These are phyloP conservation scores for Verticillium longisporum DNA, from an alignment of 2,329 filamentous ascomycete species.

Conservation along the genomic window DNA sequence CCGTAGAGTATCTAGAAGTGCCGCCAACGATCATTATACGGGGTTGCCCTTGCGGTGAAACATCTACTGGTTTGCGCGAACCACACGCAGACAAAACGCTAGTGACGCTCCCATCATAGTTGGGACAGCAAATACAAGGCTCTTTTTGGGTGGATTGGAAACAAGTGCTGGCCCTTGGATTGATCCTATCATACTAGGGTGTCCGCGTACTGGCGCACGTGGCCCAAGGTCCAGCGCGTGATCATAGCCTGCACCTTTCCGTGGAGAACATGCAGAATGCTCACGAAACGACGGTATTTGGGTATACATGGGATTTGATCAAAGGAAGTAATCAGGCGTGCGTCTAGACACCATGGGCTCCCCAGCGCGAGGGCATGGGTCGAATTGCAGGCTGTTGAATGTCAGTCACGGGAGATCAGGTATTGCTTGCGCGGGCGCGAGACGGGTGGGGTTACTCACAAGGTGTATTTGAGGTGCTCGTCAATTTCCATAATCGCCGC, in stretches of 20 bases:
- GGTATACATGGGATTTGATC: conserved; percentile 24
- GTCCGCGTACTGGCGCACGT: background rate
- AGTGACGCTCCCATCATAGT: background rate
- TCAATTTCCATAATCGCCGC: conserved; percentile 99
- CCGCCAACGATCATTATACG: background rate
- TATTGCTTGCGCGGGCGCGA: background rate
- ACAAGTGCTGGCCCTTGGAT: background rate
- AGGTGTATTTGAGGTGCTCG: conserved; percentile 98
- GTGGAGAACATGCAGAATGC: background rate
- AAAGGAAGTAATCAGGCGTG: conserved; percentile 99
- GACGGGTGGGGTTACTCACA: conserved; percentile 55
- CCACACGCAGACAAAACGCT: background rate
- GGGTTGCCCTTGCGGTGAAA: background rate
- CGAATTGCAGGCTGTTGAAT: conserved; percentile 81
- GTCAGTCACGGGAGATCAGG: conserved; percentile 16
- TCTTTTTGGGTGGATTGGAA: background rate
- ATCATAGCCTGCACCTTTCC: background rate
- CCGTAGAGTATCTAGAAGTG: conserved; percentile 1
- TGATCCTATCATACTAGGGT: background rate
- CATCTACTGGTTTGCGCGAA: background rate
- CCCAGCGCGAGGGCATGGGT: conserved; percentile 92
- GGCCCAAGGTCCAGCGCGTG: background rate
- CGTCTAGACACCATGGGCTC: conserved; percentile 98
- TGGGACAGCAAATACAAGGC: background rate
- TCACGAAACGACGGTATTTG: background rate